phyloP scores from a whole-genome alignment of 768 basidiomycete genomes.

The Lactarius akahatsu region DNA sequence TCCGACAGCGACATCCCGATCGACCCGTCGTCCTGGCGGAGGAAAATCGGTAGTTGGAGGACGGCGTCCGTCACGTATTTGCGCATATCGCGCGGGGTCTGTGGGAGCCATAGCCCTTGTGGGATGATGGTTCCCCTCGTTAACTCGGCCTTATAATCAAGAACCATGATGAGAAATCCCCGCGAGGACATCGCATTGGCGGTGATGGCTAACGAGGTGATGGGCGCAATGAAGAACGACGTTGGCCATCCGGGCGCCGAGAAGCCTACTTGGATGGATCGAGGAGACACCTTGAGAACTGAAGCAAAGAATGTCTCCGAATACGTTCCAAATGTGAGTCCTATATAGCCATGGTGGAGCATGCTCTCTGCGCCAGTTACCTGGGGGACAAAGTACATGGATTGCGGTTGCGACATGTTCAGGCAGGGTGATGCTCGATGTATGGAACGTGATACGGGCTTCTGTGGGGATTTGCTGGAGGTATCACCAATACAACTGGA shows the following conservation, averaged over 20 bases:
- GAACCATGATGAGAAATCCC: slow-evolving; percentile 24
- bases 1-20: slow-evolving; percentile 27
- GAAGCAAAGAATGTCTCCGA: slow-evolving; percentile 18
- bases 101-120: slow-evolving; percentile 26
- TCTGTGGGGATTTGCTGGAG: not conserved
- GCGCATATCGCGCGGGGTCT: slow-evolving; percentile 24
- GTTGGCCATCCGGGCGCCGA: slow-evolving; percentile 25
- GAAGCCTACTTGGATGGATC: slow-evolving; percentile 19
- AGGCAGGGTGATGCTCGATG: not conserved
- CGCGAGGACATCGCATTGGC: slow-evolving; percentile 25
- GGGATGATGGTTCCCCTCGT: slow-evolving; percentile 23
- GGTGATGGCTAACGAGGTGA: slow-evolving; percentile 2
- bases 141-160: slow-evolving; percentile 23
- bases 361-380: slow-evolving; percentile 22
- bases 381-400: slow-evolving; percentile 3
- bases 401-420: not conserved
- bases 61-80: slow-evolving; percentile 27
- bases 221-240: slow-evolving; percentile 18
- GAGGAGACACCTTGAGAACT: slow-evolving; percentile 19
- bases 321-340: slow-evolving; percentile 12
- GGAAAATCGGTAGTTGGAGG: slow-evolving; percentile 28
- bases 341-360: slow-evolving; percentile 22
- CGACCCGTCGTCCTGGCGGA: slow-evolving; percentile 26
- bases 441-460: not conserved
- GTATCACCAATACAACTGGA: not conserved